Conservation (phyloP, 1,284 basidiomycete species). For the Apiotrichum akiyoshidainum region DNA sequence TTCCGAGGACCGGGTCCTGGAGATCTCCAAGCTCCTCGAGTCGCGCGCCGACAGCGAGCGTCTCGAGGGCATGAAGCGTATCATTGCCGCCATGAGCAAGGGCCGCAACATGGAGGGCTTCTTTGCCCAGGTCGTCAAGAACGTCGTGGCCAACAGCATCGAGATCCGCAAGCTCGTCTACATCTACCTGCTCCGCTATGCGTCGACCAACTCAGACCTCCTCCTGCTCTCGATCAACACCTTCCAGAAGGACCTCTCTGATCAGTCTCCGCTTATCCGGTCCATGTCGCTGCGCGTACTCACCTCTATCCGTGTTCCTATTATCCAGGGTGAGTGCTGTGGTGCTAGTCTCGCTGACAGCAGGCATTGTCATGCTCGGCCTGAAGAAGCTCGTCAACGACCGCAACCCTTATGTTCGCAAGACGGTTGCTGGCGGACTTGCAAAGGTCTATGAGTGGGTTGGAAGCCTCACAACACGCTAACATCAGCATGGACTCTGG, state of each 20-base stretch:
- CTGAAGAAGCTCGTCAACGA: constrained; percentile 89
- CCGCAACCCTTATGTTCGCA: constrained; percentile 88
- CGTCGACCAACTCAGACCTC: constrained; percentile 87
- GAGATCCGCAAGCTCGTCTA: constrained; percentile 97
- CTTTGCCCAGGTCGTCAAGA: constrained; percentile 92
- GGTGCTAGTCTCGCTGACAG: not conserved
- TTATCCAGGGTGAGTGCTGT: constrained; percentile 62
- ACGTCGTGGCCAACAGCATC: constrained; percentile 82
- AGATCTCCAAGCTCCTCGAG: constrained; percentile 79
- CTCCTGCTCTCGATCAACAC: constrained; percentile 97
- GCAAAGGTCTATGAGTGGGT: constrained; percentile 79
- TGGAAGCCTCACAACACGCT: not conserved
- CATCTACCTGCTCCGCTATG: constrained; percentile 92
- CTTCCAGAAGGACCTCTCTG: constrained; percentile 93
- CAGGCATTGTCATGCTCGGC: constrained; percentile 74
- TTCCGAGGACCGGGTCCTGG: constrained; percentile 49
- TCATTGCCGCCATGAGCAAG: constrained; percentile 91
- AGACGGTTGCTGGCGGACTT: constrained; percentile 83
- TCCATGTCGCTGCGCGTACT: constrained; percentile 93
- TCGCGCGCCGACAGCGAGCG: constrained; percentile 82
- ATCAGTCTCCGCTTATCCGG: constrained; percentile 84
- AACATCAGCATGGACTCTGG: constrained; percentile 65
- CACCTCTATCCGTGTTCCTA: constrained; percentile 82
- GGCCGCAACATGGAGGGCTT: constrained; percentile 85
- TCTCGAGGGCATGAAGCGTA: constrained; percentile 86